Percentiles rank a stretch among this genome's conserved stretches.
These are phyloP conservation scores for Ophiostoma montium DNA, from an alignment of 2,329 filamentous ascomycete species.

Conservation along the genomic window DNA sequence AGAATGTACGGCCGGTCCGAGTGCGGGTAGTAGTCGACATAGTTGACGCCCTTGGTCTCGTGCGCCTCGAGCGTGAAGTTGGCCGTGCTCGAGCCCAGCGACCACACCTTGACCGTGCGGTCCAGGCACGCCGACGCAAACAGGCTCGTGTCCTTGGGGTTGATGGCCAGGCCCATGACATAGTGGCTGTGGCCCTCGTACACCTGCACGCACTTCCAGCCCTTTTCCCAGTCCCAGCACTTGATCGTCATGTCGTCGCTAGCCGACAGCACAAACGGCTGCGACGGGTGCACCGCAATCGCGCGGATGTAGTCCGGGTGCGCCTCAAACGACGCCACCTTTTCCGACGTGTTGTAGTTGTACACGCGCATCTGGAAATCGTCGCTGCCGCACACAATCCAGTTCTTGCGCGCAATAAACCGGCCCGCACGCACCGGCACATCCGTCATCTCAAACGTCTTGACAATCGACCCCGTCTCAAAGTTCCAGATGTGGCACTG, in stretches of 20 bases:
- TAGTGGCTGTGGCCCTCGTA: constrained; percentile 92
- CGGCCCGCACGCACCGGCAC: constrained; percentile 93
- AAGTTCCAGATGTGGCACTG: constrained; percentile 99
- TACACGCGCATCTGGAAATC: constrained; percentile 48
- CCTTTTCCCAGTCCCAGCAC: constrained; percentile 97
- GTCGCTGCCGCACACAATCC: constrained; percentile 92
- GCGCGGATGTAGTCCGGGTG: constrained; percentile 98
- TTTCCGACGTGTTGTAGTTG: constrained; percentile 99
- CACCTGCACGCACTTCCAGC: constrained; percentile 91
- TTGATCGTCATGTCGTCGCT: constrained; percentile 98
- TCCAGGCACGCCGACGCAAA: constrained; percentile 91
- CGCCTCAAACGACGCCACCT: constrained; percentile 92
- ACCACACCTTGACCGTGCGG: constrained; percentile 62
- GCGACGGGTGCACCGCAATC: constrained; percentile 77
- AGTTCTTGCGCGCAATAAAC: constrained; percentile 96
- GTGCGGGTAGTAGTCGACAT: constrained; percentile 78
- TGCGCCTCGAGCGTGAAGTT: constrained; percentile 97
- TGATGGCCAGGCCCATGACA: constrained; percentile 92
- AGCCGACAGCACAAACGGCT: constrained; percentile 89
- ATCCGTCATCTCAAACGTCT: constrained; percentile 97
- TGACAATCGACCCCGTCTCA: constrained; percentile 91
- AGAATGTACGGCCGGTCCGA: constrained; percentile 75
- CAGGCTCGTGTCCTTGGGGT: constrained; percentile 90
- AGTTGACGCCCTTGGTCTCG: constrained; percentile 94
- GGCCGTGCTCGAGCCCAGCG: constrained; percentile 72